Evolutionary conservation across 805 yeast species (phyloP).

Genomic region (Candida xyloterini): DNA sequence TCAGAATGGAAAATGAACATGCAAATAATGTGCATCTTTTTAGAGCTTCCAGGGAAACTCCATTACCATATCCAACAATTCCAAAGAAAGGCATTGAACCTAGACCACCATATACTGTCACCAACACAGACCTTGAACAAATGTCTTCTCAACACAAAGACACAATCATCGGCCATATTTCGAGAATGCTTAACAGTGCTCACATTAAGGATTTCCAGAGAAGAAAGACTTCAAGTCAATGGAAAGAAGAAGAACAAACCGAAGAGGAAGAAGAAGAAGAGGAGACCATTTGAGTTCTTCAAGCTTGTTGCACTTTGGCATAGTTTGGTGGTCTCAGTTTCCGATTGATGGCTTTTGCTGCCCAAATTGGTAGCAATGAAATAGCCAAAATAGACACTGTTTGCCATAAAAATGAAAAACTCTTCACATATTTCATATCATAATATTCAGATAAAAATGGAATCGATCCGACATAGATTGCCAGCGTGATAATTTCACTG

Average conservation of each 20-base stretch:
- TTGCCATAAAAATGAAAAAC: slow-evolving; percentile 68
- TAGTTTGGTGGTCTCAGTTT: slow-evolving; percentile 89
- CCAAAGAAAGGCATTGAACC: slow-evolving; percentile 7
- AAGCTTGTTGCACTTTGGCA: slow-evolving; percentile 90
- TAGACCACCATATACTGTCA: background rate
- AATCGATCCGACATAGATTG: slow-evolving; percentile 64
- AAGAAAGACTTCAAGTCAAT: slow-evolving; percentile 39
- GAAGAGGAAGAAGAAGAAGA: slow-evolving; percentile 28
- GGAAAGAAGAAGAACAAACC: slow-evolving; percentile 20
- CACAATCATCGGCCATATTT: slow-evolving; percentile 40
- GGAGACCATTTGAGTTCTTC: slow-evolving; percentile 24
- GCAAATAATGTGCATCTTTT: slow-evolving; percentile 81
- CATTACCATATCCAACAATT: slow-evolving; percentile 68
- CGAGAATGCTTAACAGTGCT: slow-evolving; percentile 63
- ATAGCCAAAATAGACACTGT: slow-evolving; percentile 57
- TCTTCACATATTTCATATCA: slow-evolving; percentile 59
- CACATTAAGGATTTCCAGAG: slow-evolving; percentile 86
- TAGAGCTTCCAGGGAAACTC: slow-evolving; percentile 84
- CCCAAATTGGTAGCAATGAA: slow-evolving; percentile 88
- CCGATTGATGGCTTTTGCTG: slow-evolving; percentile 70
- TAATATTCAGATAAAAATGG: slow-evolving; percentile 90
- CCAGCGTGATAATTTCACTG: slow-evolving; percentile 67
- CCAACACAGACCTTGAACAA: background rate
- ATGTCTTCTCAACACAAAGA: background rate
- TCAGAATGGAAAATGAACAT: slow-evolving; percentile 96